A percentile compares a stretch with the other conserved stretches of the same genome.
phyloP scores from a whole-genome alignment of 768 basidiomycete genomes.

The Chalciporus sphaerocephalus region DNA sequence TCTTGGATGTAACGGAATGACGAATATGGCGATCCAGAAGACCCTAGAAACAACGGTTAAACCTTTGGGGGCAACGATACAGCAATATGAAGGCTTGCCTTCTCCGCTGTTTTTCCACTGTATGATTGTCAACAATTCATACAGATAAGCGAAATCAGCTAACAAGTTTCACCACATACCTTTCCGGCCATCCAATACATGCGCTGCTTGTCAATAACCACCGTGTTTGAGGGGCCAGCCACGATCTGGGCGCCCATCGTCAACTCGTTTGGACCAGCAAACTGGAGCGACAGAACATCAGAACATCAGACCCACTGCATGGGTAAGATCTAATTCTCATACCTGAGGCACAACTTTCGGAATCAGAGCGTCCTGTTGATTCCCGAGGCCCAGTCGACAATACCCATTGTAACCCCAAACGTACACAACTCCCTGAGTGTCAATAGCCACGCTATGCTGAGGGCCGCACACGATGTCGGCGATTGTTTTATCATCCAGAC shows the following conservation, averaged over 20 bases:
- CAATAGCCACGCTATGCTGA: constrained; percentile 82
- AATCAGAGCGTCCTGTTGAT: constrained; percentile 73
- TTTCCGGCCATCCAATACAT: constrained; percentile 89
- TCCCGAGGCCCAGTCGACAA: constrained; percentile 83
- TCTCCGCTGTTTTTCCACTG: constrained; percentile 96
- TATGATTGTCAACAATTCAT: constrained; percentile 16
- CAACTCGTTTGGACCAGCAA: constrained; percentile 63
- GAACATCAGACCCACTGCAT: not conserved
- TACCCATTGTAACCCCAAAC: constrained; percentile 92
- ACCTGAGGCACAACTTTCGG: constrained; percentile 85
- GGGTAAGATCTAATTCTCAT: constrained; percentile 5
- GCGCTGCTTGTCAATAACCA: constrained; percentile 77
- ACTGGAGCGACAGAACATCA: constrained; percentile 39
- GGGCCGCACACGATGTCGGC: constrained; percentile 80
- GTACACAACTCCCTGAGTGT: constrained; percentile 70
- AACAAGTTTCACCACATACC: constrained; percentile 33
- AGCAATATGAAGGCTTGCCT: constrained; percentile 40
- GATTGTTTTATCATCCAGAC: constrained; percentile 73
- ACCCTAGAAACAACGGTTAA: constrained; percentile 51
- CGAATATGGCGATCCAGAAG: constrained; percentile 85
- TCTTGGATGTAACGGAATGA: constrained; percentile 85
- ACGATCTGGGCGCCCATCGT: constrained; percentile 60
- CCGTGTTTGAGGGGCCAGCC: constrained; percentile 81
- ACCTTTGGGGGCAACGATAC: not conserved
- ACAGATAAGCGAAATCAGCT: not conserved